Evolutionary conservation across 768 basidiomycete species (phyloP), one percentile per base, ranked within the genome.

Genomic region (Collybia nuda): DNA sequence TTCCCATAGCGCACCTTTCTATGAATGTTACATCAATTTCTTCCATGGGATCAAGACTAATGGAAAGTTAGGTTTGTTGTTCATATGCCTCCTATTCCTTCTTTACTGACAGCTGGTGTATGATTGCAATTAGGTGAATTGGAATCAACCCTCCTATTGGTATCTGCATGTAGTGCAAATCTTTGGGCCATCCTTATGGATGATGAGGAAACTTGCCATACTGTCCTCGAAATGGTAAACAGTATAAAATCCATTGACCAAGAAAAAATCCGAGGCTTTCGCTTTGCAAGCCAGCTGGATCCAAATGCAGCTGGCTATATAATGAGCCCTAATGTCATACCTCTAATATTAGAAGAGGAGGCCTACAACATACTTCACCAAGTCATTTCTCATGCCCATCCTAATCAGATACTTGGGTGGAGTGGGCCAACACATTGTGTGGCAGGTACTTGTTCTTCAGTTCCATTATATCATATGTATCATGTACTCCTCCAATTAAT

Each of bases 1-100:
- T 42, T 50, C 59, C 2, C 47, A 49, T 18, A 57, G 54, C 22
- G 41, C 52, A 5, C 55, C 53, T 2, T 55, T 50, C 26, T 62
- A 52, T 14, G 57, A 62, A 39, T 46, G 52, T 22, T 59, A 53
- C 29, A 61, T 61, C 44, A 58, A 56, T 40, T 61, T 56, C 41
- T 55, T 61, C 36, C 60, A 61, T 36, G 26, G 51, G 2, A 48
- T 59, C 2, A 59, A 57, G 47, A 59, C 49, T 1, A 61, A 61
- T 47, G 24, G 47, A 14, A 58, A 56, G 40, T 22, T 59, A 18
- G 54, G 59, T 60, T 35, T 7, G 43, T 47, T 14, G 3, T 28
- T 51, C n/a, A 21, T 37, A 7, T 5, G 8, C 38, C 21, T 36
- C 15, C 40, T 18, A 15, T 41, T 38, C n/a, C 42, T 17, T 37